Conservation (phyloP, 306 rosid species). For the Cajanus cajan region DNA sequence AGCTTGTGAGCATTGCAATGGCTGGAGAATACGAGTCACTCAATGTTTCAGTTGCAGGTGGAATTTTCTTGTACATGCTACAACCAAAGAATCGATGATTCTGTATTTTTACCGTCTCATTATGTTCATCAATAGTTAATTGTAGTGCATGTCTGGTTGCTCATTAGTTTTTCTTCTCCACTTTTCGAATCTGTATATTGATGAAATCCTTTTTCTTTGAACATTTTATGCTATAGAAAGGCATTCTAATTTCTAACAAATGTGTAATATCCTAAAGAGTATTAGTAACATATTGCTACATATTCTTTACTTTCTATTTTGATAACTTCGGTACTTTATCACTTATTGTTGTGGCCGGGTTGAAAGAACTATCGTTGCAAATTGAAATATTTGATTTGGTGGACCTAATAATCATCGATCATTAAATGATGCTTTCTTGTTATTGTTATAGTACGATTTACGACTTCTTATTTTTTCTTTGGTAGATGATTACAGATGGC, state of each 20-base stretch:
- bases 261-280: too few species aligned
- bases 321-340: background rate
- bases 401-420: background rate
- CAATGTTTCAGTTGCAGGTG: constrained; percentile 98
- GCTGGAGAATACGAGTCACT: constrained; percentile 85
- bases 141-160: too few species aligned
- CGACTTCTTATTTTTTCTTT: background rate
- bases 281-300: too few species aligned
- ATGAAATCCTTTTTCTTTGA: background rate
- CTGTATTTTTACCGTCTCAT: background rate
- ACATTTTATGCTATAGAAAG: background rate
- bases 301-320: too few species aligned
- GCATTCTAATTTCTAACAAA: background rate
- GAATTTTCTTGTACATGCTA: constrained; percentile 87
- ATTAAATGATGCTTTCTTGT: background rate
- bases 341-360: background rate
- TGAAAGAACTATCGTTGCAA: background rate
- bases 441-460: background rate
- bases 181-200: too few species aligned
- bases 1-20: constrained; percentile 94
- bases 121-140: background rate
- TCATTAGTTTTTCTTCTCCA: too few species aligned
- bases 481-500: too few species aligned
- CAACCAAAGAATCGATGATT: constrained; percentile 38
- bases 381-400: background rate